phyloP scores from a whole-genome alignment of 2,329 filamentous ascomycete genomes.

The Aspergillus pseudoterreus region DNA sequence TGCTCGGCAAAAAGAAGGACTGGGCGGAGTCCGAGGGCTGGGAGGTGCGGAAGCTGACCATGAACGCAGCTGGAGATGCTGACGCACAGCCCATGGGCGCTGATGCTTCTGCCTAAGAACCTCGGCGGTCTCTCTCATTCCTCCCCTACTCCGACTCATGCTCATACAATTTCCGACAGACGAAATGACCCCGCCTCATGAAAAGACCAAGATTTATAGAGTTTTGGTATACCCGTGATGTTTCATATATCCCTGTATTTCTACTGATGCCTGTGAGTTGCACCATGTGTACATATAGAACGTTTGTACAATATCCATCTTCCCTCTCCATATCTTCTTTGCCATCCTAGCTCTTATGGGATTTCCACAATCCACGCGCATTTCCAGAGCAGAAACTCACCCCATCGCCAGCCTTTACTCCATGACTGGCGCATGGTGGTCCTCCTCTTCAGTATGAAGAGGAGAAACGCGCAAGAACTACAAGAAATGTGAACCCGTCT shows the following conservation, averaged over 20 bases:
- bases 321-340: conserved; percentile 8
- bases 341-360: background rate
- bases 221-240: background rate
- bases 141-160: background rate
- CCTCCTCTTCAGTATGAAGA: conserved; percentile 20
- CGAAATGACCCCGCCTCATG: no score
- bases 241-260: conserved; percentile 9
- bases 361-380: conserved; percentile 10
- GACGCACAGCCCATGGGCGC: conserved; percentile 18
- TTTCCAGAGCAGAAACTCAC: conserved; percentile 46
- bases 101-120: conserved; percentile 20
- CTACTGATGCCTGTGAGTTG: conserved; percentile 3
- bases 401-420: conserved; percentile 46
- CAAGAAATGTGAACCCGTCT: conserved; percentile 26
- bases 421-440: conserved; percentile 51
- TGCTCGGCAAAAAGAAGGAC: conserved; percentile 78
- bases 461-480: conserved; percentile 48
- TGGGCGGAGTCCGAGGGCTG: conserved; percentile 69
- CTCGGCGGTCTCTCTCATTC: background rate
- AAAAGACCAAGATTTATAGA: no score
- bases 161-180: no score
- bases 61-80: conserved; percentile 47
- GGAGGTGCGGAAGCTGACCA: conserved; percentile 70
- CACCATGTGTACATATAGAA: conserved; percentile 21
- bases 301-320: conserved; percentile 17